Evolutionary conservation across 2,329 filamentous ascomycete genomes (phyloP).

Genomic region (Calonectria crousiana): DNA sequence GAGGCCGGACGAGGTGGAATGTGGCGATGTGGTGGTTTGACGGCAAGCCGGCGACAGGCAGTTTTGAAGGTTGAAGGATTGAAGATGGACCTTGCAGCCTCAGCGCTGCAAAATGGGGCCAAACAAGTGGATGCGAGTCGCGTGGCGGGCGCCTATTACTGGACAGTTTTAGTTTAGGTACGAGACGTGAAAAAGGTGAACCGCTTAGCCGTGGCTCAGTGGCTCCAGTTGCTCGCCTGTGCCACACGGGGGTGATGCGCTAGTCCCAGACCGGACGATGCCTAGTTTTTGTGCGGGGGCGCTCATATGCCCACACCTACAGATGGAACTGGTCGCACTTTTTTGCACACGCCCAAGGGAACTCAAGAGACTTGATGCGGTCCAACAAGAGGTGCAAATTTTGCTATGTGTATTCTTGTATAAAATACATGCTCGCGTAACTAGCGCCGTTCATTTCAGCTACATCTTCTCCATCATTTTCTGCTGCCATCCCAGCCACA

Average conservation of each 20-base stretch:
- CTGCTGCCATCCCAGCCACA: not conserved
- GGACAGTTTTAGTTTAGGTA: constrained; percentile 20
- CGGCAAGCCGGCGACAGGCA: constrained; percentile 15
- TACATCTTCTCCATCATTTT: not conserved
- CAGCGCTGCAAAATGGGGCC: constrained; percentile 14
- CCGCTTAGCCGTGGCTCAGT: constrained; percentile 27
- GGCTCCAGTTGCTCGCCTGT: constrained; percentile 15
- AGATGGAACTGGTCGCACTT: not conserved
- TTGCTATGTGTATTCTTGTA: not conserved
- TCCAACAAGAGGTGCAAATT: not conserved
- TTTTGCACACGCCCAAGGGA: constrained; percentile 7
- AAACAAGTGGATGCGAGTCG: constrained; percentile 16
- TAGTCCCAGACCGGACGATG: constrained; percentile 34
- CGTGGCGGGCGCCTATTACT: constrained; percentile 28
- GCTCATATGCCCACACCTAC: constrained; percentile 35
- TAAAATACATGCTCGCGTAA: not conserved
- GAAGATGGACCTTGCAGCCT: constrained; percentile 31
- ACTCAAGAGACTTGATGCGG: not conserved
- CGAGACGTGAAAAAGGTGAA: constrained; percentile 17
- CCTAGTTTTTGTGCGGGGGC: constrained; percentile 19
- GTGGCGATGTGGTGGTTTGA: constrained; percentile 11
- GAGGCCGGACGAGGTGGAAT: not conserved
- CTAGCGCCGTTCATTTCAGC: not conserved
- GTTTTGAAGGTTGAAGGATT: constrained; percentile 30
- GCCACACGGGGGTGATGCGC: constrained; percentile 24